phyloP scores from a whole-genome alignment of 2,329 filamentous ascomycete species.

The Pseudogymnoascus sp. region DNA sequence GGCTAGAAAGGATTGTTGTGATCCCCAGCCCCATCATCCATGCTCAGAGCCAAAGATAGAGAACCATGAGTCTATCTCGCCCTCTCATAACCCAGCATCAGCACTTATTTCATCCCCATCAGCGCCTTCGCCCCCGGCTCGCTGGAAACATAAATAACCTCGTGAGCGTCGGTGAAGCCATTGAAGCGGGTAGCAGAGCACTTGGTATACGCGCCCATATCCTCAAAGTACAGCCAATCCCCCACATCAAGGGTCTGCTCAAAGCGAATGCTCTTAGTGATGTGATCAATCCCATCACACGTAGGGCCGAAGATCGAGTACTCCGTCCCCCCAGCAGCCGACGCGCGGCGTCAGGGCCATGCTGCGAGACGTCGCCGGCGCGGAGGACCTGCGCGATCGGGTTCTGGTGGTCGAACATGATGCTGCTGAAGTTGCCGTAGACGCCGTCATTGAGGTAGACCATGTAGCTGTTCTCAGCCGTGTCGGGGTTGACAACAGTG shows the following conservation, averaged over 20 bases:
- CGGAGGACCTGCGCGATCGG: conserved; percentile 77
- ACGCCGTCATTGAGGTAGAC: conserved; percentile 95
- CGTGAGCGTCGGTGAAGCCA: conserved; percentile 86
- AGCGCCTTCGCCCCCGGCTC: conserved; percentile 80
- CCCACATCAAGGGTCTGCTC: conserved; percentile 76
- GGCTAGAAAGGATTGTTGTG: too few relatives aligned
- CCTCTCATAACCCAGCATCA: too few relatives aligned
- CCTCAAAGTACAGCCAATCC: conserved; percentile 97
- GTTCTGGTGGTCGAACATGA: conserved; percentile 98
- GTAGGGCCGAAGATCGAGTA: conserved; percentile 99
- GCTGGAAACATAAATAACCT: conserved; percentile 90
- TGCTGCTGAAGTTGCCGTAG: conserved; percentile 98
- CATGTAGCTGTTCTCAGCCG: conserved; percentile 76
- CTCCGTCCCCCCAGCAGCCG: conserved; percentile 51
- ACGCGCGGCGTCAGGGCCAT: conserved; percentile 46
- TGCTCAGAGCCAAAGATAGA: too few relatives aligned
- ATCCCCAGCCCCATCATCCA: too few relatives aligned
- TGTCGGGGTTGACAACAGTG: conserved; percentile 66
- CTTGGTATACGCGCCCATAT: conserved; percentile 98
- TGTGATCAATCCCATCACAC: conserved; percentile 95
- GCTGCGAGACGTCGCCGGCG: conserved; percentile 50
- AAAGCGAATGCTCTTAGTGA: conserved; percentile 74
- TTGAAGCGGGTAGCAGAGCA: conserved; percentile 98
- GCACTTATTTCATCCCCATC: conserved; percentile 34
- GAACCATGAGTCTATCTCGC: too few relatives aligned